phyloP scores from a whole-genome alignment of 768 basidiomycete species.

The Hericium coralloides region DNA sequence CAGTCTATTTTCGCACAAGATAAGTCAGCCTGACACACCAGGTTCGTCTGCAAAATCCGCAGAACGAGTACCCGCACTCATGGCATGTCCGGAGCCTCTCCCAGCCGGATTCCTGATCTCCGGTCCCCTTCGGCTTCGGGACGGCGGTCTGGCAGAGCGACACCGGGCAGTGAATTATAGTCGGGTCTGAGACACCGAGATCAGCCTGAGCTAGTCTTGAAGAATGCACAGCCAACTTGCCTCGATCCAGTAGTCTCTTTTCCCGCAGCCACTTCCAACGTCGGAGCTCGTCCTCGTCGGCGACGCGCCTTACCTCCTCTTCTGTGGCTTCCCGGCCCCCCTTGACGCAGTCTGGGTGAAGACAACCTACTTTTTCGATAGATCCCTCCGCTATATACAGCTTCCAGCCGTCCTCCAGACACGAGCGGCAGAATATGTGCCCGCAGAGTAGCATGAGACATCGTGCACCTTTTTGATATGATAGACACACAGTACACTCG shows the following conservation, averaged over 20 bases:
- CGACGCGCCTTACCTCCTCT: conserved; percentile 65
- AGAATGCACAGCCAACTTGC: conserved; percentile 25
- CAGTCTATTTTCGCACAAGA: neutral
- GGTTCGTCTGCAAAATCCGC: conserved; percentile 70
- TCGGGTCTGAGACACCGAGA: conserved; percentile 45
- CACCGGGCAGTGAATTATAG: conserved; percentile 75
- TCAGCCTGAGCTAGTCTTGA: neutral
- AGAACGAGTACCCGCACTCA: conserved; percentile 70
- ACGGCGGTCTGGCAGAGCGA: conserved; percentile 76
- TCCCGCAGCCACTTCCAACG: conserved; percentile 76
- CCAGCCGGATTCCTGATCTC: conserved; percentile 54
- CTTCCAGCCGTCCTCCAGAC: conserved; percentile 75
- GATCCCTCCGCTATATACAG: conserved; percentile 77
- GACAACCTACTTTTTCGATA: conserved; percentile 67
- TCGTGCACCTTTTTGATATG: conserved; percentile 61
- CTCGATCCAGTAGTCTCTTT: conserved; percentile 65
- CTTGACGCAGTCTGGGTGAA: conserved; percentile 75
- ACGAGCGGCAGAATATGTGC: conserved; percentile 81
- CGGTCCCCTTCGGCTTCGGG: conserved; percentile 35
- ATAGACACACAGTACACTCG: conserved; percentile 70
- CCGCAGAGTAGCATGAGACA: conserved; percentile 63
- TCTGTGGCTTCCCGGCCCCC: conserved; percentile 46
- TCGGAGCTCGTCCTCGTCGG: conserved; percentile 50
- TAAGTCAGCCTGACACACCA: conserved; percentile 41
- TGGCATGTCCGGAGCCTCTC: conserved; percentile 64